phyloP scores from a whole-genome alignment of 768 basidiomycete genomes.

The Rhodotorula babjevae region DNA sequence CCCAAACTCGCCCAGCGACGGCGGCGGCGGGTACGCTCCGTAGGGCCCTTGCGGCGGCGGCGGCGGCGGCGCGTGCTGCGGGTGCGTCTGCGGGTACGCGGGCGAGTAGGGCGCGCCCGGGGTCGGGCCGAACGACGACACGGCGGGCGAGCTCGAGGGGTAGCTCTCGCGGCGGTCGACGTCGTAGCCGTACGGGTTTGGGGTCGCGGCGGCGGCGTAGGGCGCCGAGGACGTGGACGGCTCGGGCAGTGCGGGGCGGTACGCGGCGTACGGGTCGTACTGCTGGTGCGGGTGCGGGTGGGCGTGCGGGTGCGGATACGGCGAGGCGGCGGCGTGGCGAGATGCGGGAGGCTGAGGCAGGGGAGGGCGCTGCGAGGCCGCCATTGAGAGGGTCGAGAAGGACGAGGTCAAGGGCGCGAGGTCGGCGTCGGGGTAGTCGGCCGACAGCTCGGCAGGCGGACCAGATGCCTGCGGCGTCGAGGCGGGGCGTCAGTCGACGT shows the following conservation, averaged over 20 bases:
- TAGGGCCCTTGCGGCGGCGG: no score
- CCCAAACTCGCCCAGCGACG: conserved; percentile 16
- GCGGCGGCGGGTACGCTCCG: neutral
- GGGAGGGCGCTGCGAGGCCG: conserved; percentile 3
- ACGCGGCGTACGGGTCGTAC: neutral
- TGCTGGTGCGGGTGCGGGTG: no score
- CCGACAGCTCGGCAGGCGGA: conserved; percentile 6
- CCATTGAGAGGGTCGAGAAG: conserved; percentile 24
- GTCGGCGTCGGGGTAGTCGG: conserved; percentile 37
- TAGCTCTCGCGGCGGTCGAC: neutral
- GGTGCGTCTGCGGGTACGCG: no score
- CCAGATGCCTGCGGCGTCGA: neutral
- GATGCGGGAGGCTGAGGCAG: conserved; percentile 13
- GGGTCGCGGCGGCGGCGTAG: no score
- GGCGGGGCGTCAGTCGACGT: neutral
- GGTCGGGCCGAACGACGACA: neutral
- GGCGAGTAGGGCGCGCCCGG: no score
- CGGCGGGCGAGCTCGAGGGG: neutral
- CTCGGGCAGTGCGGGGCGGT: no score
- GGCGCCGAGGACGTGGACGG: neutral
- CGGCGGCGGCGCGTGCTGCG: no score
- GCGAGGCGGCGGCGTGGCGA: neutral
- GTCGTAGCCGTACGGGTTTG: neutral
- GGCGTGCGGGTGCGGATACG: neutral
- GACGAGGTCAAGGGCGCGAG: conserved; percentile 26